Conservation (phyloP, 1,139 yeast genomes). For the Diutina rugosa region DNA sequence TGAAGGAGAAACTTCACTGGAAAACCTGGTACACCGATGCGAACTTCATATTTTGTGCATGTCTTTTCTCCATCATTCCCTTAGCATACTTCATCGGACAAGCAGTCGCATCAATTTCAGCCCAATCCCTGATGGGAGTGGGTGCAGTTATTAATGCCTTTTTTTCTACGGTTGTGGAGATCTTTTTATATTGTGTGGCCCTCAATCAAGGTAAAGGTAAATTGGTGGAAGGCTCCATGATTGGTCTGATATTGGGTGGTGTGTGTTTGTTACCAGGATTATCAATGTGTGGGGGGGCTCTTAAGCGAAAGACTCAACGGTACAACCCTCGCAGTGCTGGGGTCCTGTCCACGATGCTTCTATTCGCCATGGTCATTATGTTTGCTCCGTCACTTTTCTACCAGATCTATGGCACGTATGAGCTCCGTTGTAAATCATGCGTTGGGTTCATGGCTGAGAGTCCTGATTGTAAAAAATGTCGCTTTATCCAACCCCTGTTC, state of each 20-base stretch:
- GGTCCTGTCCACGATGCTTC: constrained; percentile 88
- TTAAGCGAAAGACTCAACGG: constrained; percentile 81
- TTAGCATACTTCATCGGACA: constrained; percentile 96
- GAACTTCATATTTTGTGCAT: constrained; percentile 53
- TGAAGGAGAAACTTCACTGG: constrained; percentile 39
- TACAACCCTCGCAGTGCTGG: constrained; percentile 96
- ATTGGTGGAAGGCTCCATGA: constrained; percentile 93
- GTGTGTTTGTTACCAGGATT: constrained; percentile 84
- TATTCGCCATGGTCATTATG: constrained; percentile 84
- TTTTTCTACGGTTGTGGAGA: constrained; percentile 91
- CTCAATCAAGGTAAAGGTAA: constrained; percentile 74
- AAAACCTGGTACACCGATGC: constrained; percentile 45
- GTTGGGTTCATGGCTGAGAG: constrained; percentile 2
- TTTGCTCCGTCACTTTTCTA: constrained; percentile 88
- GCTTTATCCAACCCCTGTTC: constrained; percentile 67
- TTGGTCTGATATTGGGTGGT: constrained; percentile 90
- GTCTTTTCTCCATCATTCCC: constrained; percentile 80
- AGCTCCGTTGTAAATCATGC: constrained; percentile 53
- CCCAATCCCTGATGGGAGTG: constrained; percentile 98
- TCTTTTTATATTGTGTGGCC: constrained; percentile 86
- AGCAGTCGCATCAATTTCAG: constrained; percentile 96
- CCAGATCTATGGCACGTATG: constrained; percentile 84
- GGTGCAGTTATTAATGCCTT: constrained; percentile 98
- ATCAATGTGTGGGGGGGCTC: constrained; percentile 96
- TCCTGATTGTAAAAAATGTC: constrained; percentile 50